Evolutionary conservation across 2,329 filamentous ascomycete genomes (phyloP).

Genomic region (Penicillium sp.): DNA sequence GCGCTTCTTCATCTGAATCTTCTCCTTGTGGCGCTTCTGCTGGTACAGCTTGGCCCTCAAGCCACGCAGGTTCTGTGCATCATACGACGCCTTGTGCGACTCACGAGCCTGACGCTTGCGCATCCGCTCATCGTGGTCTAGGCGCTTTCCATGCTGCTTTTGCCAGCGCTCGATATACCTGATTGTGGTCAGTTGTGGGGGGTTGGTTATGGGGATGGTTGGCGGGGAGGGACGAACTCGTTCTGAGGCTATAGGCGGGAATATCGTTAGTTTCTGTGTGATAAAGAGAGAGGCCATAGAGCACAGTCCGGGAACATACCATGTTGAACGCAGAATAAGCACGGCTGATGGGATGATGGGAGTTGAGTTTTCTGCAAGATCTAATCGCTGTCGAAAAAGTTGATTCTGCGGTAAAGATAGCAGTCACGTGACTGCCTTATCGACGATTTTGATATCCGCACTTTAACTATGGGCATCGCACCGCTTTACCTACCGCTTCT

Average conservation of each 20-base stretch:
- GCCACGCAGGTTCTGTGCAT: slow-evolving; percentile 89
- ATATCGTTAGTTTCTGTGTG: slow-evolving; percentile 9
- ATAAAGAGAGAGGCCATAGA: neutral
- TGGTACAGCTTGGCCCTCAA: slow-evolving; percentile 89
- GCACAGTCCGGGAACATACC: slow-evolving; percentile 21
- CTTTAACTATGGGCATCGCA: too few relatives aligned
- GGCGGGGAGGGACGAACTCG: slow-evolving; percentile 36
- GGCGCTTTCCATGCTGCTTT: slow-evolving; percentile 58
- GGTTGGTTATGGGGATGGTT: slow-evolving; percentile 9
- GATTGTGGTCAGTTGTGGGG: slow-evolving; percentile 3
- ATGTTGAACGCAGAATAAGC: slow-evolving; percentile 27
- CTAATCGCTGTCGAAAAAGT: slow-evolving; percentile 27
- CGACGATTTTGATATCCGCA: neutral
- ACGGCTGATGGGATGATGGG: slow-evolving; percentile 15
- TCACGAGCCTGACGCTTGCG: slow-evolving; percentile 86
- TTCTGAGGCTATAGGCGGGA: slow-evolving; percentile 37
- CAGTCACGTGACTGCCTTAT: slow-evolving; percentile 24
- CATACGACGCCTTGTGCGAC: slow-evolving; percentile 78
- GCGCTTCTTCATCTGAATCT: slow-evolving; percentile 94
- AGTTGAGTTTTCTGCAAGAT: slow-evolving; percentile 23
- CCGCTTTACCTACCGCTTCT: too few relatives aligned
- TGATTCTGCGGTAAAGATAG: slow-evolving; percentile 27
- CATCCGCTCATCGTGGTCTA: slow-evolving; percentile 81
- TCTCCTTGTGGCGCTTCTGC: slow-evolving; percentile 91
- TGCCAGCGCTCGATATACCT: slow-evolving; percentile 70